Evolutionary conservation across 2,329 filamentous ascomycete species (phyloP).

Genomic region (Cordyceps cateniannulata): DNA sequence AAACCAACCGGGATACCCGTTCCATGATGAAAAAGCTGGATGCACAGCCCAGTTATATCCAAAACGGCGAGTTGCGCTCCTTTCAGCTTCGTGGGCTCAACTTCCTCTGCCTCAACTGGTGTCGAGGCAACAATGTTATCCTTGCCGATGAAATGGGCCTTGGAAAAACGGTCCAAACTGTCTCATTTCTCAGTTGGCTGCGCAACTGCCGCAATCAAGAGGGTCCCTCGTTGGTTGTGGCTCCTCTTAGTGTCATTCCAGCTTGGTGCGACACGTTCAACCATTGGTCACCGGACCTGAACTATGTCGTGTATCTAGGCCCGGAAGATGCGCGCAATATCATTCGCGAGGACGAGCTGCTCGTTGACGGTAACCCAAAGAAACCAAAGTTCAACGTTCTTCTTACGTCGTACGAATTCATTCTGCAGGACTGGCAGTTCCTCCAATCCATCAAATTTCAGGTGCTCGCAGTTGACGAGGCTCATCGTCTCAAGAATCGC

Average conservation of each 20-base stretch:
- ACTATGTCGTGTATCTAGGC: conserved; percentile 95
- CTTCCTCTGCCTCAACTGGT: conserved; percentile 95
- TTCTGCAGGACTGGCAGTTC: conserved; percentile 77
- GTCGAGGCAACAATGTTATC: conserved; percentile 88
- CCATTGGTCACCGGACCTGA: conserved; percentile 89
- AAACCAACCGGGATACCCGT: conserved; percentile 70
- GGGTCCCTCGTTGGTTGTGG: conserved; percentile 94
- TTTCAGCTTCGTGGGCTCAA: conserved; percentile 94
- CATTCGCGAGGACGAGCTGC: conserved; percentile 84
- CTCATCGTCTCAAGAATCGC: conserved; percentile 91
- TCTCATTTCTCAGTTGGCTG: conserved; percentile 95
- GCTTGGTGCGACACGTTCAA: conserved; percentile 99
- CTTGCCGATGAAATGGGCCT: conserved; percentile 98
- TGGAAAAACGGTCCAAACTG: conserved; percentile 96
- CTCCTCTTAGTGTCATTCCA: conserved; percentile 92
- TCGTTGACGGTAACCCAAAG: conserved; percentile 77
- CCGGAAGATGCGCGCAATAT: conserved; percentile 79
- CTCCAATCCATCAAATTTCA: conserved; percentile 94
- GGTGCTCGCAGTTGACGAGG: conserved; percentile 92
- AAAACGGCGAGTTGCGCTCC: conserved; percentile 75
- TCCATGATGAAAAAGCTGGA: conserved; percentile 67
- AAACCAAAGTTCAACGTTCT: conserved; percentile 97
- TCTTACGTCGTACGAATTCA: conserved; percentile 95
- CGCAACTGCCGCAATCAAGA: conserved; percentile 84
- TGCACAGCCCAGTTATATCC: conserved; percentile 78